Conservation (phyloP, 306 rosid genomes). For the Cotoneaster glaucophyllus region DNA sequence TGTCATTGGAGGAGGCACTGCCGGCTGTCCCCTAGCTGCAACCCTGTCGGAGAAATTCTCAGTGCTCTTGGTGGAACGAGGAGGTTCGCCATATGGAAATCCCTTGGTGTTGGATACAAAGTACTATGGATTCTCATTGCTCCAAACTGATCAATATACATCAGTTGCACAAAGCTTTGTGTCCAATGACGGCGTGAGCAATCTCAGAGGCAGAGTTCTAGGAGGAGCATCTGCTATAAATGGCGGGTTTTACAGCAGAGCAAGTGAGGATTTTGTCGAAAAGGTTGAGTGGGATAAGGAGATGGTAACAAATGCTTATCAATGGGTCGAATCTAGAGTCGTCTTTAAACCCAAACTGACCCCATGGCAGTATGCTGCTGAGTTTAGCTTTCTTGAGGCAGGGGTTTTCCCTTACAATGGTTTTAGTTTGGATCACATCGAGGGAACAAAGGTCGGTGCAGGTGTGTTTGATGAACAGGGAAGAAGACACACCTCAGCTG, state of each 20-base stretch:
- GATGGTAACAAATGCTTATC: slow-evolving; percentile 46
- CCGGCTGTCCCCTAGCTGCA: slow-evolving; percentile 70
- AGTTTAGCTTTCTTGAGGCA: slow-evolving; percentile 65
- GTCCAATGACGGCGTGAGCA: slow-evolving; percentile 52
- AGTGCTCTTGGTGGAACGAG: slow-evolving; percentile 66
- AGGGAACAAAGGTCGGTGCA: slow-evolving; percentile 70
- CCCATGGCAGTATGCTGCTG: slow-evolving; percentile 61
- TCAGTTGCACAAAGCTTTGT: slow-evolving; percentile 69
- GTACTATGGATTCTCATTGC: slow-evolving; percentile 46
- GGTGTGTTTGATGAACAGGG: slow-evolving; percentile 56
- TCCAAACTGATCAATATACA: slow-evolving; percentile 34
- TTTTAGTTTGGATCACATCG: slow-evolving; percentile 53
- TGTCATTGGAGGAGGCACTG: slow-evolving; percentile 72
- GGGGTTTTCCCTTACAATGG: slow-evolving; percentile 74
- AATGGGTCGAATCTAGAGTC: slow-evolving; percentile 71
- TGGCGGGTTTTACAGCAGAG: slow-evolving; percentile 70
- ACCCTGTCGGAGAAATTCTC: slow-evolving; percentile 57
- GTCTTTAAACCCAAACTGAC: slow-evolving; percentile 47
- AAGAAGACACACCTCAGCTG: slow-evolving; percentile 57
- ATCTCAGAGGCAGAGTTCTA: slow-evolving; percentile 70
- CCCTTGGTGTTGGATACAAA: slow-evolving; percentile 50
- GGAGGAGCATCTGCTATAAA: slow-evolving; percentile 79
- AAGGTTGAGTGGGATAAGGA: slow-evolving; percentile 54
- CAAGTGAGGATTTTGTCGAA: slow-evolving; percentile 47
- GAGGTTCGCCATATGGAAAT: slow-evolving; percentile 56